These are phyloP conservation scores for Pharus latifolius DNA, from an alignment of 176 grass and related monocot genomes.

Conservation along the genomic window DNA sequence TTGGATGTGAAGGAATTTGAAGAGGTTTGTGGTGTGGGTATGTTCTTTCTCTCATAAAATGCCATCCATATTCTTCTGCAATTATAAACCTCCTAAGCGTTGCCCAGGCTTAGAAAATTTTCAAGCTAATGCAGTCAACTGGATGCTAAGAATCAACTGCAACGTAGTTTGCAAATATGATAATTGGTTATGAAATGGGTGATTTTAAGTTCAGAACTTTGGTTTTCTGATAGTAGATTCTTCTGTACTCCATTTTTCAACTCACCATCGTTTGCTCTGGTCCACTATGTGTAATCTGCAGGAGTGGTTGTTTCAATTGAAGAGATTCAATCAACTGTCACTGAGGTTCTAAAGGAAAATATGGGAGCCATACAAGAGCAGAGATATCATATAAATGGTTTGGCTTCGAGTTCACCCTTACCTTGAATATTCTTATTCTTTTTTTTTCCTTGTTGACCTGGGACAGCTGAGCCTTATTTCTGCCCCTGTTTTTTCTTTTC, in stretches of 20 bases:
- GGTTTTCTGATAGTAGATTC: background rate
- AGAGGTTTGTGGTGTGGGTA: conserved; percentile 52
- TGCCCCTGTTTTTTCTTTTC: background rate
- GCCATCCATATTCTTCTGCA: background rate
- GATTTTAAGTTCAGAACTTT: background rate
- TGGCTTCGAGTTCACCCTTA: background rate
- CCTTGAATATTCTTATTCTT: background rate
- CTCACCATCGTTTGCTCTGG: background rate
- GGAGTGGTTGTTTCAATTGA: conserved; percentile 39
- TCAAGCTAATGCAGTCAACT: background rate
- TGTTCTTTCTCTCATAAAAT: background rate
- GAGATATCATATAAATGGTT: conserved; percentile 55
- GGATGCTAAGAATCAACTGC: background rate
- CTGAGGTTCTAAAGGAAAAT: conserved; percentile 36
- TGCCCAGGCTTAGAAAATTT: background rate
- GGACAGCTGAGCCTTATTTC: background rate
- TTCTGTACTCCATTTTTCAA: background rate
- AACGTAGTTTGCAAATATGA: background rate
- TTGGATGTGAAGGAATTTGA: conserved; percentile 42
- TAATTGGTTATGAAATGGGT: background rate
- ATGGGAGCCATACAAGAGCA: conserved; percentile 53
- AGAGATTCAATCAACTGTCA: conserved; percentile 42
- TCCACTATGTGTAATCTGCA: conserved; percentile 2
- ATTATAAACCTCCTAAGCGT: background rate
- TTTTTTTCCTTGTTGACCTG: background rate